phyloP scores from a whole-genome alignment of 1,284 basidiomycete genomes.

The Erythrobasidium hasegawianum region DNA sequence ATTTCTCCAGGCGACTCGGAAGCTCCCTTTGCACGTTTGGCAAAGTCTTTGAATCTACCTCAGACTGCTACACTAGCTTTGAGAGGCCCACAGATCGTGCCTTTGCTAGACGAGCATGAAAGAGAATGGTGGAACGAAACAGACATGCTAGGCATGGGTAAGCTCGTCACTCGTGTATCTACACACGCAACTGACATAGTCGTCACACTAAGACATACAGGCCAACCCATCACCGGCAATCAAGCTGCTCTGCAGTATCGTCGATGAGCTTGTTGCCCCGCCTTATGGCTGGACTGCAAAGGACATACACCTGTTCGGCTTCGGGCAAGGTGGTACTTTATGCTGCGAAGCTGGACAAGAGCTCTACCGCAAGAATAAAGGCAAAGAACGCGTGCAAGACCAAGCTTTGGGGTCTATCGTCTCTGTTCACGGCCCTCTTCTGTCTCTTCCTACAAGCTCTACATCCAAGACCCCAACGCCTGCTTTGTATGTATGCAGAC shows the following conservation, averaged over 20 bases:
- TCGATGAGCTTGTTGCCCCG: slow-evolving; percentile 41
- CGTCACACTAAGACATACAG: slow-evolving; percentile 34
- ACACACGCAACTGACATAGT: neutral
- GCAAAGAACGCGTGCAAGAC: slow-evolving; percentile 7
- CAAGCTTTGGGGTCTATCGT: slow-evolving; percentile 39
- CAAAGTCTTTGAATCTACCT: slow-evolving; percentile 47
- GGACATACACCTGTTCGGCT: slow-evolving; percentile 49
- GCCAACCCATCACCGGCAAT: slow-evolving; percentile 38
- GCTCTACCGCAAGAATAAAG: slow-evolving; percentile 27
- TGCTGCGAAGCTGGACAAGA: slow-evolving; percentile 46
- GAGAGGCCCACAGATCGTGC: slow-evolving; percentile 46
- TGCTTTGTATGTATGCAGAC: slow-evolving; percentile 10
- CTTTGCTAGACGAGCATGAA: slow-evolving; percentile 48
- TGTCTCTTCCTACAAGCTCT: slow-evolving; percentile 35
- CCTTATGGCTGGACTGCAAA: slow-evolving; percentile 41
- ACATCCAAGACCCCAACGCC: slow-evolving; percentile 15
- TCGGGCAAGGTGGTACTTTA: slow-evolving; percentile 49
- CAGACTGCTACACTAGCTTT: slow-evolving; percentile 49
- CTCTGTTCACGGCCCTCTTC: slow-evolving; percentile 37
- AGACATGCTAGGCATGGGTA: slow-evolving; percentile 47
- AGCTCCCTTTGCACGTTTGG: slow-evolving; percentile 46
- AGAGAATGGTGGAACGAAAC: slow-evolving; percentile 50
- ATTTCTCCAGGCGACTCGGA: slow-evolving; percentile 46
- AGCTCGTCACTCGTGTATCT: slow-evolving; percentile 10
- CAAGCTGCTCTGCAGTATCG: slow-evolving; percentile 35